These are phyloP conservation scores for Immersiporthe knoxdaviesiana DNA, from an alignment of 2,329 filamentous ascomycete genomes.

Conservation along the genomic window DNA sequence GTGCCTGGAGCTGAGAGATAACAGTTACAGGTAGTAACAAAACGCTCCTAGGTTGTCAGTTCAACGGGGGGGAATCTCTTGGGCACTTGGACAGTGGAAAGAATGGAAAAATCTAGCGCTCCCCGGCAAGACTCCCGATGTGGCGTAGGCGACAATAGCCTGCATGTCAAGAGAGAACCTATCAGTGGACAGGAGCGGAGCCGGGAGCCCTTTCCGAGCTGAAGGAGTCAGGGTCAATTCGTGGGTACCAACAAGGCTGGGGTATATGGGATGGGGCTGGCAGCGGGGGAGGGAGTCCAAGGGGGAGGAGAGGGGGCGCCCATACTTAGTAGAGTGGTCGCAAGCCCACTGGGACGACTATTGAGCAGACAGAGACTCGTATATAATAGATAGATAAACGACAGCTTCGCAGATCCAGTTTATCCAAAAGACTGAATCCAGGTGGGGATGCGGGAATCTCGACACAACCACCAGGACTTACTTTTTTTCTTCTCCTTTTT, in stretches of 20 bases:
- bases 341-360: neutral
- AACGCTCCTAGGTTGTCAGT: neutral
- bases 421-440: neutral
- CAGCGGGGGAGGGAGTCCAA: neutral
- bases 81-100: constrained; percentile 11
- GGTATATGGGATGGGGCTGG: neutral
- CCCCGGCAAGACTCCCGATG: constrained; percentile 23
- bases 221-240: neutral
- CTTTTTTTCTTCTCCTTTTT: neutral
- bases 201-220: neutral
- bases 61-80: neutral
- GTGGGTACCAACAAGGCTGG: neutral
- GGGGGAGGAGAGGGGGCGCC: neutral
- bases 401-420: neutral
- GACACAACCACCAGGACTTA: neutral
- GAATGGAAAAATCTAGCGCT: constrained; percentile 26
- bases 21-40: neutral
- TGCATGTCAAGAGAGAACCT: constrained; percentile 17
- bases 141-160: constrained; percentile 28
- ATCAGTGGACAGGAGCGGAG: constrained; percentile 9
- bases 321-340: neutral
- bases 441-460: neutral
- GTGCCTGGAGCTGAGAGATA: neutral
- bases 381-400: neutral
- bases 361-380: neutral